Evolutionary conservation across 148 eudicot genomes (phyloP), one percentile per base, ranked within the genome.

Genomic region (Amaranthus palmeri): DNA sequence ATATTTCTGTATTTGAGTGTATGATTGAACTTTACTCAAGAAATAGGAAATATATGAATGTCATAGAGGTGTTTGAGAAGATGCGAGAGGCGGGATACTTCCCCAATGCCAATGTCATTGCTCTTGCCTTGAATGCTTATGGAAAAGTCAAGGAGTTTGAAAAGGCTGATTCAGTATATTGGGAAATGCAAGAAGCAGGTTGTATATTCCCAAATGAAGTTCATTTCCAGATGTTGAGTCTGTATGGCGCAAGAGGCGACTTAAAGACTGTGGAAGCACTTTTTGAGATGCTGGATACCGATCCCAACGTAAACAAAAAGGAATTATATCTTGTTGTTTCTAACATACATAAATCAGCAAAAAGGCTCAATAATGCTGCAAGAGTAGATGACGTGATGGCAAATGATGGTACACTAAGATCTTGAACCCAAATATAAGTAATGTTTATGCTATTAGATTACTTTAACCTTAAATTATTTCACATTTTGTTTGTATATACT

Each of bases 221-320:
- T 74, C 96, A 95, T 82, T 95, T 95, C 76, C 97, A 95, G 82
- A 91, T 93, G 98, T 53, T 93, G 85, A 91, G 93, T 69, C 70
- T 93, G 13, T 88, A 84, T 71, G 93, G 93, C 7, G 84, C 85
- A 50, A 84, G 78, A 75, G 77, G 90, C 46, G 86, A 86, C 77
- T 93, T 89, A 41, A 79, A 80, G 14, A 78, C 69, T 70, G 81
- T 93, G 43, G 90, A 89, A 67, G 73, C 81, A 15, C 81, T 91
- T 45, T 89, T 84, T 68, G 77, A 85, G 78, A 79, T 61, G 71
- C 75, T 93, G 71, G 82, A 87, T 72, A 73, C 81, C 52, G 86
- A 91, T 77, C 83, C 90, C 13, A 91, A 85, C 61, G 56, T 91
- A 14, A 91, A 93, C 84, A 86, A 88, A 86, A 93, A 84, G 81